Base-by-base conservation (phyloP, 140 eudicot species). In the Bidens hawaiensis region DNA sequence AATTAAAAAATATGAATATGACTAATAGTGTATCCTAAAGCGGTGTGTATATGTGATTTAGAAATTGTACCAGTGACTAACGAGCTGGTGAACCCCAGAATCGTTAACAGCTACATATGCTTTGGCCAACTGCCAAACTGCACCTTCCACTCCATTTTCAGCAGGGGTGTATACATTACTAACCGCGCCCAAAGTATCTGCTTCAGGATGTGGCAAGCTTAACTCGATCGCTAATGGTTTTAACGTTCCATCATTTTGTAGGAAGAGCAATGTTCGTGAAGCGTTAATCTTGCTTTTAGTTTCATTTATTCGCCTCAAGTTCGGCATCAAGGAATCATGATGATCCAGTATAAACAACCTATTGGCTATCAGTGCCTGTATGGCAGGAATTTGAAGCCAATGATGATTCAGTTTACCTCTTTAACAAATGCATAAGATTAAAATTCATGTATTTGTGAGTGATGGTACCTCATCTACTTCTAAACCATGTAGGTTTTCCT, bases 301-400 rank as follows among this genome's bases (percentile, higher is more conserved):
- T 4, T 60, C 13, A 56, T 86, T 86, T 49, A 86, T 83, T 60
- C 71, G 69, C 61, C 64, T 69, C 43, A 83, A n/a, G 25, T 77
- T 80, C 24, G 95, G 85, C 88, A 86, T 80, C 15, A 86, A 31
- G 0, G 67, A 0, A 75, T 86, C 95, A 65, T 86, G 95, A 57
- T 86, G 78, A 28, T 83, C 81, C 68, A 86, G 13, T 74, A 76
- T 86, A 71, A 80, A 86, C 12, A 86, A 58, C 55, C 69, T 55
- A 13, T 78, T 86, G 6, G 58, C 60, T 43, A 73, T 51, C 16
- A 83, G 19, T 22, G 77, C 85, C 95, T 86, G 73, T 30, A 3
- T 19, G 34, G 21, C n/a, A n/a, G n/a, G n/a, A 5, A 23, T 28
- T 55, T 46, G 2, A 22, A 24, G 22, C 38, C 22, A 41, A 40